Base-by-base conservation (phyloP, 2,329 filamentous ascomycete genomes). In the Nothophoma quercina region DNA sequence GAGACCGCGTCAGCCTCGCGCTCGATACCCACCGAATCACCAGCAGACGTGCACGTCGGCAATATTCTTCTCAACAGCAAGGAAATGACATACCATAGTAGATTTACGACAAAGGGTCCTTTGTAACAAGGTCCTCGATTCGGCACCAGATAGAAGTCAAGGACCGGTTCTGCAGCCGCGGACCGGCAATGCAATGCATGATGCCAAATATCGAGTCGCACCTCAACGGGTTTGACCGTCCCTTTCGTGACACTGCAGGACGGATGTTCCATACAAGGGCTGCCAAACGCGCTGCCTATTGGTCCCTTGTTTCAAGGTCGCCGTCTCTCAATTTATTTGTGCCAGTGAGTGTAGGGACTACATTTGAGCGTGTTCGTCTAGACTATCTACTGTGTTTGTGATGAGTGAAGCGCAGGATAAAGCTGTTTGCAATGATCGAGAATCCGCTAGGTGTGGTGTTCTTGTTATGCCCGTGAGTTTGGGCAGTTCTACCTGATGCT, bases 1-100 rank as follows among this genome's bases (percentile, higher is more conserved):
- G 18, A 16, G 26, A 54, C 33, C 34, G 21, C 51, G 45, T 54
- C 51, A 54, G 51, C 51, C 39, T 45, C 33, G 33, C 21, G n/a
- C 32, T 36, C 15, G 10, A 36, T 36, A 13, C 22, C 23, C 22
- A 39, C 16, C 43, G 43, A 44, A 45, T 45, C 34, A 44, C 40
- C 34, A 22, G 25, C n/a, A 33, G 40, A 22, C 33, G 6, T 39
- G 35, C 40, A 36, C 16, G 7, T 38, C 12, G 18, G 21, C 29
- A 3, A 30, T 3, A 22, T 42, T 22, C 18, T 26, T 34, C 19
- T 32, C 12, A 25, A n/a, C 18, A 36, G 6, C 6, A 6, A 10
- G 10, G 16, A 39, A 44, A 51, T n/a, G n/a, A n/a, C n/a, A 51
- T 33, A 34, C 22, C 26, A 51, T 7, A 29, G 22, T 44, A 36